Evolutionary conservation across 257 asterid species (phyloP).

Genomic region (Solanum corneliomulleri): DNA sequence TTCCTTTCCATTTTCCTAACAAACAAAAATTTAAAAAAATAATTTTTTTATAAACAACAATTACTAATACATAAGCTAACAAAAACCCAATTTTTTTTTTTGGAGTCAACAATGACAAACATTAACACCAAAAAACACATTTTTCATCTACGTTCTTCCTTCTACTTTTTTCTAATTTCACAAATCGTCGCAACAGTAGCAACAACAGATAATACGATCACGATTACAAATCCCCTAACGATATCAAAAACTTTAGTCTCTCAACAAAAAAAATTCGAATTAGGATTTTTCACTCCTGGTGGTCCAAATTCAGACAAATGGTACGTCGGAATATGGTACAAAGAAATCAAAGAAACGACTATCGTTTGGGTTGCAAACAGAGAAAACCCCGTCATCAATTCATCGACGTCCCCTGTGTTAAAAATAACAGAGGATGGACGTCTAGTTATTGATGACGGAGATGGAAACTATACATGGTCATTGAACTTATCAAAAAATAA

Average conservation of each 20-base stretch:
- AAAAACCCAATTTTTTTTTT: background rate
- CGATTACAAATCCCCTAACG: constrained; percentile 9
- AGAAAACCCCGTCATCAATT: background rate
- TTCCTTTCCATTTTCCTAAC: background rate
- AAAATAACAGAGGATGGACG: constrained; percentile 1
- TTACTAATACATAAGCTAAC: background rate
- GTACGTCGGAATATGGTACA: constrained; percentile 24
- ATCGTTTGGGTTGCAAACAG: constrained; percentile 16
- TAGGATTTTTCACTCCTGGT: constrained; percentile 12
- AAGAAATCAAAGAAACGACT: background rate
- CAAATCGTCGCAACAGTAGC: background rate
- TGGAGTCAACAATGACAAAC: background rate
- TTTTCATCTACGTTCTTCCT: background rate
- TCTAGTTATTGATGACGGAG: background rate
- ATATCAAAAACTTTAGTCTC: constrained; percentile 9
- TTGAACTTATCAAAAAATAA: background rate
- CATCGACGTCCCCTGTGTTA: background rate
- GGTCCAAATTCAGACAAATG: constrained; percentile 1
- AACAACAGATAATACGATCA: constrained; percentile 5
- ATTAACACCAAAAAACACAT: background rate
- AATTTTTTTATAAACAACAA: background rate
- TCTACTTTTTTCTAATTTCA: background rate
- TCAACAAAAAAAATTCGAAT: background rate
- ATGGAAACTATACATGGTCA: background rate
- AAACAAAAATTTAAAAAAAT: background rate